Base-by-base conservation (phyloP, 2,329 filamentous ascomycete species). In the Cyphellophora attinorum region DNA sequence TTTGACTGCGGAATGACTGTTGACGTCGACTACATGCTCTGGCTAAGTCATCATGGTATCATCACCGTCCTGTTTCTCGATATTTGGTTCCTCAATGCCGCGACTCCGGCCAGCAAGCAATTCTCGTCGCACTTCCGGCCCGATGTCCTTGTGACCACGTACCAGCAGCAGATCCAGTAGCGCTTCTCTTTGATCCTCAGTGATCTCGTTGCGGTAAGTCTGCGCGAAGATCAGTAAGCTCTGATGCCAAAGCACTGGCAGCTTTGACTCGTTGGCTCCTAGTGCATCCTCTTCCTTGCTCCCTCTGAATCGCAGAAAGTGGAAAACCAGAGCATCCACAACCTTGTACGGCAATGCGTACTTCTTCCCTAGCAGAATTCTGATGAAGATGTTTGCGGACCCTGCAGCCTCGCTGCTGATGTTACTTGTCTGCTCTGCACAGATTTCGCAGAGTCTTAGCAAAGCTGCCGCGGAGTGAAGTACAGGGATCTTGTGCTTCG, bases 171-270 rank as follows among this genome's bases (percentile, higher is more conserved):
- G 61, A 61, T 98, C 91, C 5, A 98, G 65, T 33, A 98, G 62
- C 1, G 86, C 84, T 61, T 98, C 89, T 49, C 88, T 71, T 65
- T 94, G 88, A 48, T 95, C 88, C 57, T 95, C 88, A 2, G 86
- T 94, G 49, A 95, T 89, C 58, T 96, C 89, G 48, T 95, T 93
- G 53, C 86, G 79, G 62, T 96, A 98, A 37, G 89, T 72, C 62
- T 95, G 83, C 16, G 91, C 86, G 61, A 98, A 98, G 2, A 85
- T 81, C 35, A 98, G 64, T 18, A 98, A 67, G 49, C 82, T 86
- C 63, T 96, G 89, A 59, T 98, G 91, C 86, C 89, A 98, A 37
- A 98, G 77, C 5, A 98, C 86, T 0, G 93, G 91, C 45, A 96
- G 58, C 54, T 82, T 85, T 12, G 57, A 51, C 39, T 61, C 56